Evolutionary conservation across 345 rosid genomes (phyloP).

Genomic region (Cardamine occulta): DNA sequence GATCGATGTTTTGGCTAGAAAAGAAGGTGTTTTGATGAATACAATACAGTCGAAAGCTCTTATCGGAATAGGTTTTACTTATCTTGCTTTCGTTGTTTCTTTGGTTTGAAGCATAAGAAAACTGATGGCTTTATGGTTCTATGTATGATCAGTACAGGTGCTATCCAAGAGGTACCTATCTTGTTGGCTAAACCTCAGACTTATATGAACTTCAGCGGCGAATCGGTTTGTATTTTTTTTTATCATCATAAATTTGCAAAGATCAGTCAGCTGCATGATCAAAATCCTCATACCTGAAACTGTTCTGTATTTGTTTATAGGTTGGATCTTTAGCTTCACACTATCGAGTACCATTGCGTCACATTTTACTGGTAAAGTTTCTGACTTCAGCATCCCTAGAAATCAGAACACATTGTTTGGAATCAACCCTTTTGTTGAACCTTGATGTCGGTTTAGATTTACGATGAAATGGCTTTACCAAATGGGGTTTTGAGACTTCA

Average conservation of each 20-base stretch:
- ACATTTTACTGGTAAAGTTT: constrained; percentile 68
- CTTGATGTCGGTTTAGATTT: constrained; percentile 53
- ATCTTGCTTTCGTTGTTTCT: constrained; percentile 12
- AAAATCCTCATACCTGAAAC: not conserved
- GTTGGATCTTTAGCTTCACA: constrained; percentile 93
- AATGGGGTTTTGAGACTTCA: constrained; percentile 85
- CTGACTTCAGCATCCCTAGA: constrained; percentile 10
- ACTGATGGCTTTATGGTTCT: constrained; percentile 46
- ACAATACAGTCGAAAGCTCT: constrained; percentile 89
- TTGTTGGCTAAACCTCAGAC: constrained; percentile 90
- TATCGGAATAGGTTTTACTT: constrained; percentile 79
- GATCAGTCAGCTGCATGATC: constrained; percentile 2
- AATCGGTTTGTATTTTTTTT: constrained; percentile 63
- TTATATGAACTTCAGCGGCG: constrained; percentile 95
- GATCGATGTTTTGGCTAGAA: constrained; percentile 69
- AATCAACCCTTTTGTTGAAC: not conserved
- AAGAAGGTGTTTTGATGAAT: constrained; percentile 68
- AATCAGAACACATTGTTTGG: not conserved
- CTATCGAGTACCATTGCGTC: constrained; percentile 88
- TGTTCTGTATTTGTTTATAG: constrained; percentile 45
- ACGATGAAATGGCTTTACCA: constrained; percentile 92
- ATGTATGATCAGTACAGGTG: constrained; percentile 69
- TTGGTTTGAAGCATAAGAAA: not conserved
- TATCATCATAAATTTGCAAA: not conserved
- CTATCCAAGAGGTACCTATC: constrained; percentile 83